Percentiles rank a stretch among this genome's conserved stretches.
Conservation (phyloP, 306 rosid genomes). For the Quercus ilex region DNA sequence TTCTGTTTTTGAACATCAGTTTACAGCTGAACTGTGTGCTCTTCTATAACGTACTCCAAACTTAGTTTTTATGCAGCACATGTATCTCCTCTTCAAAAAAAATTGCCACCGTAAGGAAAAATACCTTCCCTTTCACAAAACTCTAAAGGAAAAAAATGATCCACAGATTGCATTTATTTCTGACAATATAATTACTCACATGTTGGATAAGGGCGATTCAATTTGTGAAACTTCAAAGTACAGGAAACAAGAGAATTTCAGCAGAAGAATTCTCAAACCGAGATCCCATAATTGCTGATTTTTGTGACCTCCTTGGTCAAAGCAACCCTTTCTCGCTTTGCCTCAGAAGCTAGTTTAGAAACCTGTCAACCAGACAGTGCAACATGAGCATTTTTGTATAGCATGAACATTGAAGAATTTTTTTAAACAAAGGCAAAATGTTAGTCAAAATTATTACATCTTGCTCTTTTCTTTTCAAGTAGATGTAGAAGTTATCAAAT, state of each 20-base stretch:
- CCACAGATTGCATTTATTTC: constrained; percentile 6
- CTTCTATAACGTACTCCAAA: neutral
- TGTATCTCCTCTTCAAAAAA: neutral
- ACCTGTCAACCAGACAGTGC: constrained; percentile 52
- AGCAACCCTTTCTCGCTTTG: constrained; percentile 61
- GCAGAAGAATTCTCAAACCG: constrained; percentile 50
- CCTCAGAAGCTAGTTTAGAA: constrained; percentile 63
- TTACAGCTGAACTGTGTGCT: neutral
- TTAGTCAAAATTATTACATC: neutral
- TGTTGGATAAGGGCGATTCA: neutral
- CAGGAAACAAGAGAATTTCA: constrained; percentile 9
- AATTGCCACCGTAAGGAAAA: neutral
- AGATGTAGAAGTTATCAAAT: neutral
- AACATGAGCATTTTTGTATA: constrained; percentile 20
- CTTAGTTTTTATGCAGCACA: neutral
- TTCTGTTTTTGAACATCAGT: neutral
- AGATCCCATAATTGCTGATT: constrained; percentile 84
- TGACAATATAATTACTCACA: neutral
- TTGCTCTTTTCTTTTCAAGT: neutral
- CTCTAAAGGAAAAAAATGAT: neutral
- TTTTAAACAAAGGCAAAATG: neutral
- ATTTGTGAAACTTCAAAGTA: constrained; percentile 11
- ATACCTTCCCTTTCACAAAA: neutral
- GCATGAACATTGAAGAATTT: neutral
- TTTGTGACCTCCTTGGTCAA: constrained; percentile 70